These are phyloP conservation scores for Diaporthe ampelina DNA, from an alignment of 2,329 filamentous ascomycete genomes.

Conservation along the genomic window DNA sequence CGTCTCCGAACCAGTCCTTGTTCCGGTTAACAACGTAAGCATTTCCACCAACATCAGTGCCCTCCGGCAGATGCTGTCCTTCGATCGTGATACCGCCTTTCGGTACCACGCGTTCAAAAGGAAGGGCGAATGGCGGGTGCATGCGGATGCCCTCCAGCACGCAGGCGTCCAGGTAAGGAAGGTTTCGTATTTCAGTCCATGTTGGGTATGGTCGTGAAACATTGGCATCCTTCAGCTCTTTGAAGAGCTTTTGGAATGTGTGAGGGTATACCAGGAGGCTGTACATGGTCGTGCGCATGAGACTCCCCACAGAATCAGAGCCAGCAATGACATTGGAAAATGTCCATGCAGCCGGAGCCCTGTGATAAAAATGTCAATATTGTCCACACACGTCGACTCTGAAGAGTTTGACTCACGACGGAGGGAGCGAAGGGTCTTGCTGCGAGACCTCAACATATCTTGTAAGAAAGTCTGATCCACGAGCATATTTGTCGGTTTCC, in stretches of 20 bases:
- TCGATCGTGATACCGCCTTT: constrained; percentile 44
- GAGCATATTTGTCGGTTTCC: constrained; percentile 21
- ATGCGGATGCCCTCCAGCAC: constrained; percentile 48
- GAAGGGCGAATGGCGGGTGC: constrained; percentile 47
- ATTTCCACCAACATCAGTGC: constrained; percentile 46
- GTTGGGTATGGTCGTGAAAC: constrained; percentile 47
- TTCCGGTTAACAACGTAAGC: constrained; percentile 47
- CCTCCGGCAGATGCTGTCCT: constrained; percentile 43
- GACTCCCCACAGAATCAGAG: constrained; percentile 48
- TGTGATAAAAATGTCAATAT: constrained; percentile 25
- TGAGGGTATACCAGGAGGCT: constrained; percentile 48
- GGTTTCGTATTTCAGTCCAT: constrained; percentile 46
- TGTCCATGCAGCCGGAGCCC: constrained; percentile 48
- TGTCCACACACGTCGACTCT: not conserved
- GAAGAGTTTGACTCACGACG: constrained; percentile 40
- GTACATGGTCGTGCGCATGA: constrained; percentile 49
- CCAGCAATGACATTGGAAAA: constrained; percentile 49
- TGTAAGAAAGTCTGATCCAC: constrained; percentile 40
- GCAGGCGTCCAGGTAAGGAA: constrained; percentile 49
- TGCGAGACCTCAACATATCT: constrained; percentile 42
- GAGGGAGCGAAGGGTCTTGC: constrained; percentile 42
- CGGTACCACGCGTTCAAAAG: constrained; percentile 48
- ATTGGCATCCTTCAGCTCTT: constrained; percentile 48
- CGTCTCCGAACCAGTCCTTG: constrained; percentile 43
- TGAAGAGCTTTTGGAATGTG: constrained; percentile 45